Percentiles rank a stretch among this genome's conserved stretches.
These are phyloP conservation scores for Zea mays DNA, from an alignment of 176 grass and related monocot species.

Conservation along the genomic window Zm-B73-REFERENCE-NAM-5.0 NC_050103.1:165221501-165222000, in stretches of 20 bases:
- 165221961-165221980: conserved; percentile 56
- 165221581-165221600: conserved; percentile 44
- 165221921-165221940: conserved; percentile 91
- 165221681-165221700: conserved; percentile 63
- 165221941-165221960: conserved; percentile 86
- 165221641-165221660: conserved; percentile 80
- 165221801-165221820: conserved; percentile 63
- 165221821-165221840: conserved; percentile 87
- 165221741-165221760: conserved; percentile 49
- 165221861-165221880: conserved; percentile 68
- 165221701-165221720: conserved; percentile 67
- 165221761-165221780: conserved; percentile 54
- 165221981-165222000: conserved; percentile 95
- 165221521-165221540: conserved; percentile 23
- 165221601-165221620: conserved; percentile 83
- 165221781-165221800: conserved; percentile 81
- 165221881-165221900: conserved; percentile 71
- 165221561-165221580: neutral
- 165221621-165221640: conserved; percentile 85
- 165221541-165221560: conserved; percentile 26
- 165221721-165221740: conserved; percentile 76
- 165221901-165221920: conserved; percentile 76
- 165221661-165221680: conserved; percentile 71
- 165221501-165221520: neutral
- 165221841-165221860: conserved; percentile 86